Conservation (phyloP, 1,284 basidiomycete species). For the Cutaneotrichosporon mucoides region DNA sequence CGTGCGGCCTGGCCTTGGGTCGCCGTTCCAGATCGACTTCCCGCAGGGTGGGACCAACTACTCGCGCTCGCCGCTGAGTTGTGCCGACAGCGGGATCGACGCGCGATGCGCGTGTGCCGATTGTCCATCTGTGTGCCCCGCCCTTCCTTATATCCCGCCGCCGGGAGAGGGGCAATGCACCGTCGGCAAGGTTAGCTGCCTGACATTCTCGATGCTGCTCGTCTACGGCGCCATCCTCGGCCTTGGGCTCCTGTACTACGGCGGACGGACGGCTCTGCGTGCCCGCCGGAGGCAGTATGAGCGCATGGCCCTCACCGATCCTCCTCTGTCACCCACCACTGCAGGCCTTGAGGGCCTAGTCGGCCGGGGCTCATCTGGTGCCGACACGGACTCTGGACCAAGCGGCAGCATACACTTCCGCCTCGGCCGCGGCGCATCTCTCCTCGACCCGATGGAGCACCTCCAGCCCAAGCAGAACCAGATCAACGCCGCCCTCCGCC, state of each 20-base stretch:
- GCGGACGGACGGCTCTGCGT: constrained; percentile 38
- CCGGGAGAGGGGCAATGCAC: constrained; percentile 58
- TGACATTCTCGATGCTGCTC: constrained; percentile 76
- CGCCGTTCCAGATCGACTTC: constrained; percentile 95
- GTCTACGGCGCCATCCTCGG: constrained; percentile 67
- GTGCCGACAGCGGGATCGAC: constrained; percentile 66
- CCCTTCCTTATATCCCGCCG: constrained; percentile 67
- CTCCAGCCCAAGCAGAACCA: constrained; percentile 88
- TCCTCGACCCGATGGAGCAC: constrained; percentile 78
- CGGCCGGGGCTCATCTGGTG: constrained; percentile 21
- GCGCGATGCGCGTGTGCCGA: constrained; percentile 92
- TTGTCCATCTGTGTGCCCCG: constrained; percentile 77
- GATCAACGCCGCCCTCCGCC: constrained; percentile 74
- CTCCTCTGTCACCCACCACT: constrained; percentile 52
- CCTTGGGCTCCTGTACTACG: constrained; percentile 56
- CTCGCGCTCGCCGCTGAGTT: constrained; percentile 62
- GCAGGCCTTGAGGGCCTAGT: constrained; percentile 33
- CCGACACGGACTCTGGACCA: constrained; percentile 43
- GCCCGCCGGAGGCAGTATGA: constrained; percentile 60
- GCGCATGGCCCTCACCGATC: constrained; percentile 70
- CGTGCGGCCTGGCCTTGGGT: constrained; percentile 75
- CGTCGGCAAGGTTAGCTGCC: constrained; percentile 73
- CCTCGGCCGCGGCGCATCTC: constrained; percentile 71
- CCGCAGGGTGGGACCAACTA: constrained; percentile 57
- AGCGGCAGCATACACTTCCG: constrained; percentile 66